Percentiles rank a stretch among this genome's conserved stretches.
Evolutionary conservation across 768 basidiomycete genomes (phyloP).

Genomic region (Mycena galericulata): DNA sequence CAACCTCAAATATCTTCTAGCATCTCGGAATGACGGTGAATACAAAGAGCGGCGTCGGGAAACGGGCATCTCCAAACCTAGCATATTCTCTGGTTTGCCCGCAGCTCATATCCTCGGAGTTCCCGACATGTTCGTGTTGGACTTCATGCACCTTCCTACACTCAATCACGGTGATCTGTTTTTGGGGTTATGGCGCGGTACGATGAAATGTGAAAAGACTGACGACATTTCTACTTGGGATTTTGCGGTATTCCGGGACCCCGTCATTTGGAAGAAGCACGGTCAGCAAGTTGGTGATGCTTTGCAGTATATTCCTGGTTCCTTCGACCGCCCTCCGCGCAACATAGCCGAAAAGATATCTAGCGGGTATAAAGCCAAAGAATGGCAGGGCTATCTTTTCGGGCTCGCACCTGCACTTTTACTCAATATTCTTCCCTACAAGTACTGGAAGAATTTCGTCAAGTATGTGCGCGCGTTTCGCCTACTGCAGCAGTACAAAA

Average conservation of each 20-base stretch:
- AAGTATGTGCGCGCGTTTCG: slow-evolving; percentile 33
- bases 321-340: slow-evolving; percentile 40
- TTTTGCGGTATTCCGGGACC: slow-evolving; percentile 35
- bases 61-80: slow-evolving; percentile 51
- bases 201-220: slow-evolving; percentile 28
- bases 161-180: slow-evolving; percentile 1
- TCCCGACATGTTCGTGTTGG: background rate
- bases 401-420: slow-evolving; percentile 39
- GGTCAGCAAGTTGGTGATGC: slow-evolving; percentile 34
- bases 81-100: slow-evolving; percentile 50
- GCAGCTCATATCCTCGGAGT: background rate
- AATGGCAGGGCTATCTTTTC: slow-evolving; percentile 34
- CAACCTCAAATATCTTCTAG: background rate
- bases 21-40: slow-evolving; percentile 1
- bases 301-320: slow-evolving; percentile 32
- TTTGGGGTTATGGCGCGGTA: slow-evolving; percentile 38
- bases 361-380: slow-evolving; percentile 41
- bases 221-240: slow-evolving; percentile 35
- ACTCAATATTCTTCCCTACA: slow-evolving; percentile 23
- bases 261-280: slow-evolving; percentile 35
- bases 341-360: slow-evolving; percentile 42
- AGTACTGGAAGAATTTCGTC: slow-evolving; percentile 38
- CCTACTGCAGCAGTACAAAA: slow-evolving; percentile 28
- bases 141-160: slow-evolving; percentile 2
- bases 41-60: slow-evolving; percentile 43